Conservation (phyloP, 257 asterid species). For the Petunia secreta region DNA sequence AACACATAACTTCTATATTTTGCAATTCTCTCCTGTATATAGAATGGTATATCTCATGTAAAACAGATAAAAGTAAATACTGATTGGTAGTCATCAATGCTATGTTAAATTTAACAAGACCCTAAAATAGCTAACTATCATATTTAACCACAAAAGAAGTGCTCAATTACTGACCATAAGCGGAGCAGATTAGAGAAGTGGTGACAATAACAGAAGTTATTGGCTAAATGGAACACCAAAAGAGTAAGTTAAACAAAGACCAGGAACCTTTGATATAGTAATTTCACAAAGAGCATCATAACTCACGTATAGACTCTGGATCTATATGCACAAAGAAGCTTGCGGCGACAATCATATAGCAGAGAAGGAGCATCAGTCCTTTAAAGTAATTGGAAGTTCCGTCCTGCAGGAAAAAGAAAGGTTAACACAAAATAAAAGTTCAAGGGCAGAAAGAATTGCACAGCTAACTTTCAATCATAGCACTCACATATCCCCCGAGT, state of each 20-base stretch:
- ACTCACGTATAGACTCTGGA: slow-evolving; percentile 66
- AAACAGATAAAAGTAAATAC: not conserved
- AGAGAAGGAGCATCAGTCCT: slow-evolving; percentile 86
- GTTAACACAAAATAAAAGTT: not conserved
- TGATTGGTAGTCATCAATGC: not conserved
- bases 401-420: slow-evolving; percentile 55
- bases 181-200: not conserved
- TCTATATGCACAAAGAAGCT: slow-evolving; percentile 91
- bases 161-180: not conserved
- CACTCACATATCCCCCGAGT: not conserved
- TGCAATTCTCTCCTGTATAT: not conserved
- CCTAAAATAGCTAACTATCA: slow-evolving; percentile 11
- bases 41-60: not conserved
- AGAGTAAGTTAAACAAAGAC: not conserved
- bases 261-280: not conserved
- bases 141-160: not conserved
- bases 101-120: not conserved
- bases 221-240: not conserved
- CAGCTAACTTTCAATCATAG: not conserved
- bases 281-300: not conserved
- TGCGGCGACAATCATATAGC: slow-evolving; percentile 88
- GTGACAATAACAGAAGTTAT: slow-evolving; percentile 4
- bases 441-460: not conserved
- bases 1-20: not conserved
- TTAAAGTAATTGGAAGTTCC: slow-evolving; percentile 94